These are phyloP conservation scores for Protomyces inouyei DNA, from an alignment of 1,139 yeast species.

Conservation along the genomic window DNA sequence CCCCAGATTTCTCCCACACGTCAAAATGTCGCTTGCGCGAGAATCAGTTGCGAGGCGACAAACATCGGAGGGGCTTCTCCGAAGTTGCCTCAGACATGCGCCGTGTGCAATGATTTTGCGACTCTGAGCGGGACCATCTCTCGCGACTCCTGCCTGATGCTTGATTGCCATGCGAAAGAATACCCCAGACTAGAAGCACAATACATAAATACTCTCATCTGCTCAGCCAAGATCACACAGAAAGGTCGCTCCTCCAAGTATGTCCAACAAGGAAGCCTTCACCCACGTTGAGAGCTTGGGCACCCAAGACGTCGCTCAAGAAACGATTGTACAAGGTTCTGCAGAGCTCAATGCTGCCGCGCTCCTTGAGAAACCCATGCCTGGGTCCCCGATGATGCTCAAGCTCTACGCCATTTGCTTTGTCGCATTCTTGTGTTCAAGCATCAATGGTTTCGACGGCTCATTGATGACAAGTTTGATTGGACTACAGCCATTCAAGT, in stretches of 20 bases:
- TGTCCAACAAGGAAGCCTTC: neutral
- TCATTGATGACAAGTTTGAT: slow-evolving; percentile 42
- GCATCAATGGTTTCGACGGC: slow-evolving; percentile 47
- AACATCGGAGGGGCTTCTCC: too few species aligned
- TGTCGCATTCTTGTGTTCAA: slow-evolving; percentile 29
- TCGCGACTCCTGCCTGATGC: too few species aligned
- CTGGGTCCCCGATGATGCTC: neutral
- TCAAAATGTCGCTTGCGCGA: too few species aligned
- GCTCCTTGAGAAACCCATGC: neutral
- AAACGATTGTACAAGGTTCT: neutral
- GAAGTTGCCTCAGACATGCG: too few species aligned
- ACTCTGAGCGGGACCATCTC: too few species aligned
- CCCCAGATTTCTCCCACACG: too few species aligned
- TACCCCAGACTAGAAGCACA: too few species aligned
- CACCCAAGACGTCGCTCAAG: neutral
- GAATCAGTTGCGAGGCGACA: too few species aligned
- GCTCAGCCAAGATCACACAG: neutral
- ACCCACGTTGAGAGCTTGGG: neutral
- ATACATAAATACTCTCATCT: neutral
- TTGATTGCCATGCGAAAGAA: too few species aligned
- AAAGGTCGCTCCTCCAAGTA: neutral
- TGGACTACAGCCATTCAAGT: slow-evolving; percentile 46
- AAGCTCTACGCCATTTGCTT: neutral
- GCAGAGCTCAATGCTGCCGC: neutral
- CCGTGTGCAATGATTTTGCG: too few species aligned